phyloP scores from a whole-genome alignment of 768 basidiomycete genomes.

The Rhodotorula kratochvilovae region DNA sequence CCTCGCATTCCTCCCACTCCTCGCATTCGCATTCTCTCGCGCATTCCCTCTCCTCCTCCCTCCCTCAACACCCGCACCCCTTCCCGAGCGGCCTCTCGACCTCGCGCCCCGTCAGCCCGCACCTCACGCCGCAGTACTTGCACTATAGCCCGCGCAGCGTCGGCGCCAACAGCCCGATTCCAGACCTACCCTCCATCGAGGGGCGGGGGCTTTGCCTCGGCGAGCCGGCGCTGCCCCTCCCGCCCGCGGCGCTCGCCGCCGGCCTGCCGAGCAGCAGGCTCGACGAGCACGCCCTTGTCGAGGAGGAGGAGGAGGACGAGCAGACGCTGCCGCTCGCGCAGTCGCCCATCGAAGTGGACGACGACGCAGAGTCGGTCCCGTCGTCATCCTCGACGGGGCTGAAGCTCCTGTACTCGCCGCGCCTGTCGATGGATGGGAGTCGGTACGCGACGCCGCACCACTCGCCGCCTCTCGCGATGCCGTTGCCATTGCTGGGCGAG shows the following conservation, averaged over 20 bases:
- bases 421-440: background rate
- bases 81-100: slow-evolving; percentile 24
- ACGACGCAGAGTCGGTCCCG: background rate
- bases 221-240: slow-evolving; percentile 25
- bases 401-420: slow-evolving; percentile 33
- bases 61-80: slow-evolving; percentile 8
- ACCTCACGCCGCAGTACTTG: slow-evolving; percentile 4
- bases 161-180: slow-evolving; percentile 15
- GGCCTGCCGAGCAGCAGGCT: background rate
- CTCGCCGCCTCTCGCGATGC: background rate
- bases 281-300: slow-evolving; percentile 4
- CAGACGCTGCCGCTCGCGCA: background rate
- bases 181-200: slow-evolving; percentile 3
- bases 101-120: slow-evolving; percentile 24
- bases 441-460: background rate
- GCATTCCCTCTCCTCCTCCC: slow-evolving; percentile 2
- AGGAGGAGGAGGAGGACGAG: background rate
- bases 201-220: slow-evolving; percentile 8
- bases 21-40: background rate
- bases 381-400: background rate
- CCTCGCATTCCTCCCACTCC: background rate
- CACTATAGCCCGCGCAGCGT: background rate
- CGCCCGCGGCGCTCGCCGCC: background rate
- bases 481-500: background rate
- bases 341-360: background rate